These are phyloP conservation scores for Inonotus obliquus DNA, from an alignment of 1,284 basidiomycete genomes.

Conservation along the genomic window DNA sequence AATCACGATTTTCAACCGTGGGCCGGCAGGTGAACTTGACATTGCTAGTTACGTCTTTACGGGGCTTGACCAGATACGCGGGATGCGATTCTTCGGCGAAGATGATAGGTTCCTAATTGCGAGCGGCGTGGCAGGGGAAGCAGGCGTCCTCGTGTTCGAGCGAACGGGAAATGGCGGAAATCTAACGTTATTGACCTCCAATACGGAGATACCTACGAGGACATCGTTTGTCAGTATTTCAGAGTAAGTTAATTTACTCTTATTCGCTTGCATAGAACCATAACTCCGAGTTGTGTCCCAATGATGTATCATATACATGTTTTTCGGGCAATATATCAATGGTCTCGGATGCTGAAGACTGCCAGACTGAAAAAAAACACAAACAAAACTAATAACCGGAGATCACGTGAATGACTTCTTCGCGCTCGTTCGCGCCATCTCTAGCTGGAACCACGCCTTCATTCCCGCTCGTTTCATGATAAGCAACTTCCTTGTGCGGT, in stretches of 20 bases:
- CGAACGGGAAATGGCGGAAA: constrained; percentile 50
- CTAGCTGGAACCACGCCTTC: neutral
- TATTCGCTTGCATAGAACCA: neutral
- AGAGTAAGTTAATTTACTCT: neutral
- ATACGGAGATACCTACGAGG: constrained; percentile 46
- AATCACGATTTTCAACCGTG: constrained; percentile 54
- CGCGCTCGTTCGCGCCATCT: constrained; percentile 1
- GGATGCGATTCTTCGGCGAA: constrained; percentile 55
- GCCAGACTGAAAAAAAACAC: neutral
- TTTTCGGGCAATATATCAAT: too few species aligned
- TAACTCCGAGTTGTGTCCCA: neutral
- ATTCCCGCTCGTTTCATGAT: too few species aligned
- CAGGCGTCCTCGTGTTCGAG: constrained; percentile 51
- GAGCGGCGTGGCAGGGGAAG: constrained; percentile 43
- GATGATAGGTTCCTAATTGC: constrained; percentile 53
- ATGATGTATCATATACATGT: neutral
- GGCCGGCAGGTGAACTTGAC: constrained; percentile 25
- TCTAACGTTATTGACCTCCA: constrained; percentile 46
- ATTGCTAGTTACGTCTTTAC: constrained; percentile 54
- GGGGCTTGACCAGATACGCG: constrained; percentile 58
- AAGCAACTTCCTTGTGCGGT: neutral
- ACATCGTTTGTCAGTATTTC: constrained; percentile 45
- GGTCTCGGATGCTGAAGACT: too few species aligned
- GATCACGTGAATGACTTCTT: neutral
- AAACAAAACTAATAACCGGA: neutral